phyloP scores from a whole-genome alignment of 495 filamentous ascomycete genomes.

The Immersiella caudata region DNA sequence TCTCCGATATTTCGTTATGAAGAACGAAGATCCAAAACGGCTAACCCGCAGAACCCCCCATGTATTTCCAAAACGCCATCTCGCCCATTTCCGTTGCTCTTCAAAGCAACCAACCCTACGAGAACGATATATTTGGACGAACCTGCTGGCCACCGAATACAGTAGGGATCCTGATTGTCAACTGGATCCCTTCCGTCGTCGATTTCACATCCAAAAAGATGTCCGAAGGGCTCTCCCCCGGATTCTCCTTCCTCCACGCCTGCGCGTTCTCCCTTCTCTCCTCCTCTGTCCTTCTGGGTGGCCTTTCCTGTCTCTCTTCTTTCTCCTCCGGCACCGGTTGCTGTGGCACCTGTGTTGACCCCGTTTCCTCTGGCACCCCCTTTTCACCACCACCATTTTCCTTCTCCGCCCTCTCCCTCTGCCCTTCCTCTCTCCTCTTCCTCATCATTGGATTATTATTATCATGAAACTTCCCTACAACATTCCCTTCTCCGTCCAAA shows the following conservation, averaged over 20 bases:
- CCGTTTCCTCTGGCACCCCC: constrained; percentile 1
- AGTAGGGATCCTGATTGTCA: constrained; percentile 55
- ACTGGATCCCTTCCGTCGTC: constrained; percentile 53
- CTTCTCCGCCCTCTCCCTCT: constrained; percentile 7
- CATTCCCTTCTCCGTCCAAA: constrained; percentile 43
- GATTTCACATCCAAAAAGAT: constrained; percentile 57
- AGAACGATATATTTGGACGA: constrained; percentile 40
- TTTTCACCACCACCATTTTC: neutral
- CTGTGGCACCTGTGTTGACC: constrained; percentile 12
- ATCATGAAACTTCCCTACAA: constrained; percentile 50
- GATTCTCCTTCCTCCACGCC: constrained; percentile 42
- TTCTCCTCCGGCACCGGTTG: constrained; percentile 13
- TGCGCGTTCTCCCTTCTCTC: constrained; percentile 45
- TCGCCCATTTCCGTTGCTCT: too few relatives aligned
- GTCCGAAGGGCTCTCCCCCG: constrained; percentile 50
- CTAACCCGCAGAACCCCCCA: neutral
- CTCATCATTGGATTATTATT: constrained; percentile 40
- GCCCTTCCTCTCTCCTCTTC: constrained; percentile 31
- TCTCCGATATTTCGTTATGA: neutral
- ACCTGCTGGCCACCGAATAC: constrained; percentile 45
- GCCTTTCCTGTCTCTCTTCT: constrained; percentile 19
- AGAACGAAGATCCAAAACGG: neutral
- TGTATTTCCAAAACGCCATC: neutral
- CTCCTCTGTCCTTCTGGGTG: constrained; percentile 32
- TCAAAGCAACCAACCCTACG: constrained; percentile 17